Percentiles rank a stretch among this genome's conserved stretches.
Evolutionary conservation across 2,329 filamentous ascomycete species (phyloP).

Genomic region (Helotiales sp.): DNA sequence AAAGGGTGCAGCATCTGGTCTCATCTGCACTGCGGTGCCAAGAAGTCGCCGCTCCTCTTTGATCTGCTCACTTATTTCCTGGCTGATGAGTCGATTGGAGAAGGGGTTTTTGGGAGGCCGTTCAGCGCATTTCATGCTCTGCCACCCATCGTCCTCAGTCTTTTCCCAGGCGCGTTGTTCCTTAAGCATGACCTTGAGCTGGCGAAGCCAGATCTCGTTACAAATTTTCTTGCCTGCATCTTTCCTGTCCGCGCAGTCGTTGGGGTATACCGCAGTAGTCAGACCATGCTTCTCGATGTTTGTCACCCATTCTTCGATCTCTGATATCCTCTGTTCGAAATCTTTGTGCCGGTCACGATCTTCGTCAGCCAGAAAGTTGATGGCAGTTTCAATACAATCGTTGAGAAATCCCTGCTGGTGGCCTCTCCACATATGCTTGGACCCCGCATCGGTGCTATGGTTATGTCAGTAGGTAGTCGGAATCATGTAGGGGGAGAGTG

Average conservation of each 20-base stretch:
- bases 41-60: constrained; percentile 12
- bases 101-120: constrained; percentile 9
- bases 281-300: constrained; percentile 19
- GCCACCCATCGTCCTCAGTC: neutral
- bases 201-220: constrained; percentile 3
- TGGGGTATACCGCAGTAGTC: no score
- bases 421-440: constrained; percentile 19
- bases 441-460: neutral
- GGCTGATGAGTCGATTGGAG: constrained; percentile 23
- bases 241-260: no score
- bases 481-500: neutral
- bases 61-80: constrained; percentile 6
- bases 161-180: constrained; percentile 26
- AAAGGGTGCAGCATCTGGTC: constrained; percentile 28
- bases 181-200: constrained; percentile 27
- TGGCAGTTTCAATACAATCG: constrained; percentile 35
- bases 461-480: neutral
- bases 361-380: constrained; percentile 50
- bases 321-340: constrained; percentile 40
- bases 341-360: constrained; percentile 43
- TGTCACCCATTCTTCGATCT: constrained; percentile 31
- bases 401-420: constrained; percentile 37
- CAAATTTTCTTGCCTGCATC: no score
- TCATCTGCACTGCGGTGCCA: constrained; percentile 19
- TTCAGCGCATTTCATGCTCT: constrained; percentile 4